Evolutionary conservation across 495 filamentous ascomycete species (phyloP).

Genomic region (Trichoderma orchidacearum): DNA sequence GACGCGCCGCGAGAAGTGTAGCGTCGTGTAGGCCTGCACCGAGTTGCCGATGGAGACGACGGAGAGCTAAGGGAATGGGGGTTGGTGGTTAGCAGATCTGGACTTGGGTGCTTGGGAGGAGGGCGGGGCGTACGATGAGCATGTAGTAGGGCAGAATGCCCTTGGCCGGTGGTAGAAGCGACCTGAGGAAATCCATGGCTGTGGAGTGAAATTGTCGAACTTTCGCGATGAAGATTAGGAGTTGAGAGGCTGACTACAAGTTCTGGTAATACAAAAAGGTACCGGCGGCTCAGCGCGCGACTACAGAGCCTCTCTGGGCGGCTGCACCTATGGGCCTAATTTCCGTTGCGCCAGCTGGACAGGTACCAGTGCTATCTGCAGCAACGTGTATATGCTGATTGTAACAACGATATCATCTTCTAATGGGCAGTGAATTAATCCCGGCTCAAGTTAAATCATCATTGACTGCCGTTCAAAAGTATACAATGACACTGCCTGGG

Average conservation of each 20-base stretch:
- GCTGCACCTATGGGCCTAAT: too few relatives aligned
- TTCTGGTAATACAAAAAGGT: too few relatives aligned
- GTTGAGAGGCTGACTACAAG: neutral
- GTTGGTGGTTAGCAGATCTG: neutral
- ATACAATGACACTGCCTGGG: too few relatives aligned
- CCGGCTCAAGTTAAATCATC: too few relatives aligned
- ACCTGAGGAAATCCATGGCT: conserved; percentile 22
- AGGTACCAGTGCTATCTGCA: too few relatives aligned
- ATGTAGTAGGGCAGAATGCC: conserved; percentile 36
- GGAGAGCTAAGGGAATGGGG: conserved; percentile 41
- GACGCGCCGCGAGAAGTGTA: conserved; percentile 60
- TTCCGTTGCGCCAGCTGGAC: too few relatives aligned
- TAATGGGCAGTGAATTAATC: too few relatives aligned
- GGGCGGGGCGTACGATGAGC: conserved; percentile 23
- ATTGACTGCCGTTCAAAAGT: too few relatives aligned
- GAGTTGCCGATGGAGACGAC: conserved; percentile 67
- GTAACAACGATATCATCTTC: too few relatives aligned
- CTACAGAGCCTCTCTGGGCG: too few relatives aligned
- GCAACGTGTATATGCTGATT: too few relatives aligned
- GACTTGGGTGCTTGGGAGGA: neutral
- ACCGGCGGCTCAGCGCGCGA: too few relatives aligned
- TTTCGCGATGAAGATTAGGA: neutral
- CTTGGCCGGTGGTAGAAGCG: conserved; percentile 24
- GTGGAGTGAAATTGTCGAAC: neutral
- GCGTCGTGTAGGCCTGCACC: conserved; percentile 63